Percentiles rank a stretch among this genome's conserved stretches.
These are phyloP conservation scores for Phytopythium sindhum DNA, from an alignment of 352 stramenopile species.

Conservation along the genomic window DNA sequence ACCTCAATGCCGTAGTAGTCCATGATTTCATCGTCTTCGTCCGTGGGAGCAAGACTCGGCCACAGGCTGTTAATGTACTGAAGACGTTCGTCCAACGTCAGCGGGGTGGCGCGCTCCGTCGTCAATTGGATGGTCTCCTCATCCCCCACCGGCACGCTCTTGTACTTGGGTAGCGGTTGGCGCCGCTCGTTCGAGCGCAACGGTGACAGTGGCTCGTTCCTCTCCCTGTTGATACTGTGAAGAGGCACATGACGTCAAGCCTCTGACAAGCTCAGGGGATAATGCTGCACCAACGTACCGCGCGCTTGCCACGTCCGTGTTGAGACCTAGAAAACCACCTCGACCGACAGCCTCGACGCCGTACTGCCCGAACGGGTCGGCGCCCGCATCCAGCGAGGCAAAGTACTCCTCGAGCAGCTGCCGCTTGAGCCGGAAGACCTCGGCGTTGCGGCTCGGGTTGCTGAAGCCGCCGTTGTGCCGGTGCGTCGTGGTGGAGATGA, in stretches of 20 bases:
- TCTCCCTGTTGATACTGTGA: conserved; percentile 7
- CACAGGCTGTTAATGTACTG: conserved; percentile 71
- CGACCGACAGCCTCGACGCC: not conserved
- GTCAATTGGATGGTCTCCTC: conserved; percentile 44
- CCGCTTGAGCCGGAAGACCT: conserved; percentile 70
- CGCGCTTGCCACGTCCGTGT: not conserved
- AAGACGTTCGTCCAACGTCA: conserved; percentile 54
- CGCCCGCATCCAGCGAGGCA: conserved; percentile 14
- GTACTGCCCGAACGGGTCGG: not conserved
- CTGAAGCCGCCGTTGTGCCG: conserved; percentile 72
- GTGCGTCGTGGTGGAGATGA: conserved; percentile 32
- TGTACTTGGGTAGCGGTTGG: conserved; percentile 43
- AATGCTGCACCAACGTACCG: not conserved
- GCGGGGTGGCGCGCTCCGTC: conserved; percentile 26
- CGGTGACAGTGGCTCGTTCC: conserved; percentile 11
- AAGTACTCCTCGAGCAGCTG: conserved; percentile 61
- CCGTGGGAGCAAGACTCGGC: conserved; percentile 54
- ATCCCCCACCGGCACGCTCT: conserved; percentile 34
- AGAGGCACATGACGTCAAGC: not conserved
- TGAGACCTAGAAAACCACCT: not conserved
- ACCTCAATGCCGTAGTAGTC: conserved; percentile 78
- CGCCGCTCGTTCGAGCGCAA: conserved; percentile 6
- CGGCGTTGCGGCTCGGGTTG: conserved; percentile 62
- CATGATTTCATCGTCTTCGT: conserved; percentile 71
- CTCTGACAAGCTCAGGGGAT: not conserved